Evolutionary conservation across 2,329 filamentous ascomycete species (phyloP).

Genomic region (Nemania diffusa): DNA sequence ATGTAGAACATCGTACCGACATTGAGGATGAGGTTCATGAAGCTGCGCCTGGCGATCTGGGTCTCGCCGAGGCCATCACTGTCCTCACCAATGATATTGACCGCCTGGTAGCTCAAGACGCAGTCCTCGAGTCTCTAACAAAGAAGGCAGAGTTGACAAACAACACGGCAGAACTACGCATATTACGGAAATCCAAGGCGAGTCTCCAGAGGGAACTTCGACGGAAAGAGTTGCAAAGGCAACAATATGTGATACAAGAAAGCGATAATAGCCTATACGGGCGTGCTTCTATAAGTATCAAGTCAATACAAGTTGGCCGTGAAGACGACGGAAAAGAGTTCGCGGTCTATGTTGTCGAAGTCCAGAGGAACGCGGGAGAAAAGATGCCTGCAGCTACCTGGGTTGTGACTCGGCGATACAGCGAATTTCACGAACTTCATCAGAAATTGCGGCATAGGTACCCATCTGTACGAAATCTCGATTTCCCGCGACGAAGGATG

Average conservation of each 20-base stretch:
- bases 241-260: conserved; percentile 97
- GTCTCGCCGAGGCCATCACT: conserved; percentile 91
- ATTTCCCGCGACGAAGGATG: conserved; percentile 91
- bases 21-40: conserved; percentile 88
- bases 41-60: conserved; percentile 93
- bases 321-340: conserved; percentile 95
- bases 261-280: conserved; percentile 98
- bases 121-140: conserved; percentile 89
- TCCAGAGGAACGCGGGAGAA: conserved; percentile 88
- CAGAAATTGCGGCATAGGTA: conserved; percentile 87
- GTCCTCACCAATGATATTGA: conserved; percentile 91
- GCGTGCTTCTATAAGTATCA: conserved; percentile 87
- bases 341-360: conserved; percentile 92
- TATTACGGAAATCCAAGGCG: conserved; percentile 91
- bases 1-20: conserved; percentile 65
- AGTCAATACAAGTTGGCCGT: conserved; percentile 89
- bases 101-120: conserved; percentile 85
- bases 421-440: conserved; percentile 95
- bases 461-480: conserved; percentile 85
- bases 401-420: conserved; percentile 92
- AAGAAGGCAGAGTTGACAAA: conserved; percentile 97
- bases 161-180: conserved; percentile 91
- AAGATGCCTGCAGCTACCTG: conserved; percentile 97
- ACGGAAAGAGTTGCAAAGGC: conserved; percentile 92
- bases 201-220: conserved; percentile 93